Conservation (phyloP, 1,139 yeast genomes). For the Saccharomyces hybrid region DNA sequence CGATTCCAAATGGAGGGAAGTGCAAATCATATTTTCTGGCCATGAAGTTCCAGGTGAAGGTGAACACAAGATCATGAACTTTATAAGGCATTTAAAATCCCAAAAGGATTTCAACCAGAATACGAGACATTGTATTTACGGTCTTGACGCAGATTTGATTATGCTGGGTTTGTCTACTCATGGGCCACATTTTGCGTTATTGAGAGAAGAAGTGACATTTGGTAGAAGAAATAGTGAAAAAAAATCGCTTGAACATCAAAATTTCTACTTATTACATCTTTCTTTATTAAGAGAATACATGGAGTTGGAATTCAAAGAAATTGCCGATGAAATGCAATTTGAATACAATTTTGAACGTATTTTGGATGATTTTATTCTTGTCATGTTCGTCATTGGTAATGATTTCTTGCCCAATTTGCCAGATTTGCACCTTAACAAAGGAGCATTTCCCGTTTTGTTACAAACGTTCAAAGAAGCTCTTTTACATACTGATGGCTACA, state of each 20-base stretch:
- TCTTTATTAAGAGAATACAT: conserved; percentile 86
- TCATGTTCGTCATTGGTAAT: conserved; percentile 92
- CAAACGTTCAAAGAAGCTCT: conserved; percentile 81
- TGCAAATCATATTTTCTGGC: conserved; percentile 81
- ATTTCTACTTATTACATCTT: conserved; percentile 74
- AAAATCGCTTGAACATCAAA: conserved; percentile 66
- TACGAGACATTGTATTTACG: conserved; percentile 91
- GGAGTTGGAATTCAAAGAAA: conserved; percentile 73
- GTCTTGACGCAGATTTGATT: conserved; percentile 95
- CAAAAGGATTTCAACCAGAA: conserved; percentile 74
- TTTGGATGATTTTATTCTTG: conserved; percentile 85
- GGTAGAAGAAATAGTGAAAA: conserved; percentile 50
- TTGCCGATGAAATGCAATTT: conserved; percentile 55
- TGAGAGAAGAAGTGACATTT: conserved; percentile 93
- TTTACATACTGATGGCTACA: conserved; percentile 69
- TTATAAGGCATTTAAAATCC: conserved; percentile 68
- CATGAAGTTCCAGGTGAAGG: conserved; percentile 99
- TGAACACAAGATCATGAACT: conserved; percentile 96
- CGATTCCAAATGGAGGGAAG: conserved; percentile 86
- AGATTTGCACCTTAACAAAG: conserved; percentile 84
- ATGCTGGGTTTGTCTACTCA: conserved; percentile 95
- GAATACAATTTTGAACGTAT: conserved; percentile 82
- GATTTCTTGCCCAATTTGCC: conserved; percentile 98
- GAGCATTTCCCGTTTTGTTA: conserved; percentile 86
- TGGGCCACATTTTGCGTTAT: conserved; percentile 89